A percentile compares a stretch with the other conserved stretches of the same genome.
phyloP scores from a whole-genome alignment of 75 land plant species.

The Pinus albicaulis region DNA sequence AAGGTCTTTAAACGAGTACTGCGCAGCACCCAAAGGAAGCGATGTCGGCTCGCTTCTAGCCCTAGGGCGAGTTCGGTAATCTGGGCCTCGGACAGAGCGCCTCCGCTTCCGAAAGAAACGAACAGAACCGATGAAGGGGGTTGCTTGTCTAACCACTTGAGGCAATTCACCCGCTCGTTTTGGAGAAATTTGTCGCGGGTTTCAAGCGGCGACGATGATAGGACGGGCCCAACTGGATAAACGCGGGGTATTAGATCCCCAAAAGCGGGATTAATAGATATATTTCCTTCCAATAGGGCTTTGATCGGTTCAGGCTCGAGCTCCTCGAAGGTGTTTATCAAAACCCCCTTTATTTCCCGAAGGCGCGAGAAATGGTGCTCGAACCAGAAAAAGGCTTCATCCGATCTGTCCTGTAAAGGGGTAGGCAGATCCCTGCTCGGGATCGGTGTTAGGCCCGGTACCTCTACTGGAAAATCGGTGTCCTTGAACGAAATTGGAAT shows the following conservation, averaged over 20 bases:
- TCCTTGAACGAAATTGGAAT: slow-evolving; percentile 20
- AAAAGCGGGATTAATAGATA: neutral
- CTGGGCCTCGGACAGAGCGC: slow-evolving; percentile 26
- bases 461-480: slow-evolving; percentile 16
- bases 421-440: slow-evolving; percentile 23
- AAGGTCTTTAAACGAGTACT: neutral
- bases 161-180: slow-evolving; percentile 5
- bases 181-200: neutral
- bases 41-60: slow-evolving; percentile 17
- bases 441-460: slow-evolving; percentile 39
- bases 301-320: slow-evolving; percentile 27
- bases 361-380: slow-evolving; percentile 16
- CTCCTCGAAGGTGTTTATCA: slow-evolving; percentile 56
- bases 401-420: slow-evolving; percentile 32
- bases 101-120: slow-evolving; percentile 50
- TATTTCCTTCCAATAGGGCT: neutral
- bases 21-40: slow-evolving; percentile 58
- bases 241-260: slow-evolving; percentile 12
- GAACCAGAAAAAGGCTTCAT: slow-evolving; percentile 13
- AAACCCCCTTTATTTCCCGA: slow-evolving; percentile 39
- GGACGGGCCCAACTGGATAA: slow-evolving; percentile 51
- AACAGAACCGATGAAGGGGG: slow-evolving; percentile 48
- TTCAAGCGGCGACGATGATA: neutral
- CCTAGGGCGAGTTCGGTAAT: slow-evolving; percentile 29
- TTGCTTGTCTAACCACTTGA: slow-evolving; percentile 58